Base-by-base conservation (phyloP, 2,329 filamentous ascomycete genomes). In the Sporothrix luriei region DNA sequence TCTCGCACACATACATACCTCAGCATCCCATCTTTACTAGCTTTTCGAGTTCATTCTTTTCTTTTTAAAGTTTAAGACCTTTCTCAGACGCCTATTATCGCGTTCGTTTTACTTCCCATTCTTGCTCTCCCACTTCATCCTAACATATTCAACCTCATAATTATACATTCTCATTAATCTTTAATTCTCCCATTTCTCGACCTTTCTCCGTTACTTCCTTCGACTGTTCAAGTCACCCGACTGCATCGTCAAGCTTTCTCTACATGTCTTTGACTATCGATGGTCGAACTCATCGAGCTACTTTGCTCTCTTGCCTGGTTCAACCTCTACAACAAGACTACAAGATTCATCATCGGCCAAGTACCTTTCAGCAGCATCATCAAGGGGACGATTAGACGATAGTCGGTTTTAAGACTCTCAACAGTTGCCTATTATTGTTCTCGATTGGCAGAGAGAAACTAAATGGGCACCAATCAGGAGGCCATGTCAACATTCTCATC, bases 391-490 rank as follows among this genome's bases (percentile, higher is more conserved):
- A 33, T 5, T 6, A 46, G 38, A 24, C 13, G 21, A 29, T 21
- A 64, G 16, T 33, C 21, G 13, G 21, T 38, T 33, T 46, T 57
- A 19, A 33, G 26, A 19, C 48, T 19, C 38, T 66, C 70, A 40
- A 24, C 48, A 43, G 29, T 54, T 57, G 54, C 19, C 14, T n/a
- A 6, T 43, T 21, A 2, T 67, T 49, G 16, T 54, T 65, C 16
- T 38, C 70, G 33, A 72, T 72, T 71, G 71, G 69, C 68, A 51
- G 57, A 57, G 61, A 49, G 49, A 61, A 43, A 33, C 55, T 57
- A 52, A 21, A 33, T 29, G 49, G 46, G 48, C 64, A 59, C 69
- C 70, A 69, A 72, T 70, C 69, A 69, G 66, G 46, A 46, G 68
- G 61, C 61, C 55, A 71, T 72, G 61, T 68, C 61, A 65, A 70